A percentile compares a stretch with the other conserved stretches of the same genome.
Conservation (phyloP, 352 stramenopile species). For the Globisporangium perplexum region DNA sequence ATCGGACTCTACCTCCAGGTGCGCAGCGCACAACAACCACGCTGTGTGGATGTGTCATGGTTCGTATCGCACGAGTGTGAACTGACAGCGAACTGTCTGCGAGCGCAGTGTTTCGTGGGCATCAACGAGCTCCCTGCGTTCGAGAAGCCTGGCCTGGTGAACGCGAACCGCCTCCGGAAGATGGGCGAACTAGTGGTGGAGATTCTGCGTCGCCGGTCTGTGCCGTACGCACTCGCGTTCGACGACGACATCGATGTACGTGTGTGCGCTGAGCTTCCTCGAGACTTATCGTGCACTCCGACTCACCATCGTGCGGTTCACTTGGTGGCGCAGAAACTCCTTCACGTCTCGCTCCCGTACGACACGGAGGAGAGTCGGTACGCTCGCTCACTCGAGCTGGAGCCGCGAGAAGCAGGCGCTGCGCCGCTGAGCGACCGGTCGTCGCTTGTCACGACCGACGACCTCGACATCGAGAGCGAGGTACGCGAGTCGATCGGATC, state of each 20-base stretch:
- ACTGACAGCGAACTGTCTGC: background rate
- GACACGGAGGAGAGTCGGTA: slow-evolving; percentile 76
- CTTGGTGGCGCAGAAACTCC: slow-evolving; percentile 33
- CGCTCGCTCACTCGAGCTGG: slow-evolving; percentile 58
- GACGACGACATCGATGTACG: slow-evolving; percentile 58
- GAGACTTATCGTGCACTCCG: background rate
- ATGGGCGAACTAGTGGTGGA: slow-evolving; percentile 74
- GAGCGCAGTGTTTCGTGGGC: slow-evolving; percentile 57
- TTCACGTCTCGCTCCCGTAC: slow-evolving; percentile 68
- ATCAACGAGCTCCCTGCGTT: slow-evolving; percentile 77
- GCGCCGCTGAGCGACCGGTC: slow-evolving; percentile 51
- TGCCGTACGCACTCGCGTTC: slow-evolving; percentile 56
- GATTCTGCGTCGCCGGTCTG: slow-evolving; percentile 70
- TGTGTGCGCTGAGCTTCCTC: background rate
- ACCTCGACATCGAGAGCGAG: slow-evolving; percentile 75
- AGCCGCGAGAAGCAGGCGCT: slow-evolving; percentile 67
- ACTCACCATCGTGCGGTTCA: background rate
- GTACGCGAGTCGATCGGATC: slow-evolving; percentile 69
- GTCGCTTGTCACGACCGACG: slow-evolving; percentile 38
- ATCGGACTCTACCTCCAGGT: slow-evolving; percentile 85
- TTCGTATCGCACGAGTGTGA: background rate
- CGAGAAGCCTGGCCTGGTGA: slow-evolving; percentile 59
- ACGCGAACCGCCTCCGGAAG: slow-evolving; percentile 60
- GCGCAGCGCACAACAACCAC: background rate
- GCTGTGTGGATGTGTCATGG: background rate